Evolutionary conservation across 176 grass and related monocot species (phyloP).

Genomic region (Lolium rigidum): DNA sequence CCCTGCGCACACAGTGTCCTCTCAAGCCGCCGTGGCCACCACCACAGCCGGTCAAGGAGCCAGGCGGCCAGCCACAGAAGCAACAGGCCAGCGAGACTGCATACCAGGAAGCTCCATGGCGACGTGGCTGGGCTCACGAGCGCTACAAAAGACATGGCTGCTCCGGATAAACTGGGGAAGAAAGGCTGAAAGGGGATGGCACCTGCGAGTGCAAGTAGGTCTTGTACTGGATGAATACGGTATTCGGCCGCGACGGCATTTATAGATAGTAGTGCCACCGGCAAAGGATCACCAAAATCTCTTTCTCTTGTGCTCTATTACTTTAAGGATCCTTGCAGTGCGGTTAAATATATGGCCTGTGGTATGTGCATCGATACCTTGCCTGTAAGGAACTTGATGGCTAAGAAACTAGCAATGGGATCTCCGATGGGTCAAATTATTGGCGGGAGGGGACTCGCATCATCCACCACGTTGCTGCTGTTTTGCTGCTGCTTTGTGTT

Average conservation of each 20-base stretch:
- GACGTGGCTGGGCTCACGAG: background rate
- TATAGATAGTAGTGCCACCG: background rate
- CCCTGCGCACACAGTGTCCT: constrained; percentile 49
- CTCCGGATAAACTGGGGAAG: background rate
- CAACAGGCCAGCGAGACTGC: constrained; percentile 17
- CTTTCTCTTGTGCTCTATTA: background rate
- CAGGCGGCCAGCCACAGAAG: constrained; percentile 29
- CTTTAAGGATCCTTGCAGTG: background rate
- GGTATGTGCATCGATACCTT: background rate
- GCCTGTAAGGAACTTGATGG: background rate
- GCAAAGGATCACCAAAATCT: background rate
- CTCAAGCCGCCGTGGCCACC: constrained; percentile 50
- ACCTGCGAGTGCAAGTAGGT: background rate
- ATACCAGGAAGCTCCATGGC: constrained; percentile 35
- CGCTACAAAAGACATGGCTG: constrained; percentile 1
- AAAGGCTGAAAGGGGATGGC: background rate
- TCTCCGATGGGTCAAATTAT: background rate
- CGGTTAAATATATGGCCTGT: background rate
- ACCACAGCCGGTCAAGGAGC: constrained; percentile 46
- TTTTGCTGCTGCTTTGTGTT: background rate
- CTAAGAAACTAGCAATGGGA: background rate
- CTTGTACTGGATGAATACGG: background rate
- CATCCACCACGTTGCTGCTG: background rate
- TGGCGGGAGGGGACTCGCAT: background rate
- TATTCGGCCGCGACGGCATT: background rate